Percentiles rank a stretch among this genome's conserved stretches.
phyloP scores from a whole-genome alignment of 495 filamentous ascomycete genomes.

The Penicillium tannophilum region DNA sequence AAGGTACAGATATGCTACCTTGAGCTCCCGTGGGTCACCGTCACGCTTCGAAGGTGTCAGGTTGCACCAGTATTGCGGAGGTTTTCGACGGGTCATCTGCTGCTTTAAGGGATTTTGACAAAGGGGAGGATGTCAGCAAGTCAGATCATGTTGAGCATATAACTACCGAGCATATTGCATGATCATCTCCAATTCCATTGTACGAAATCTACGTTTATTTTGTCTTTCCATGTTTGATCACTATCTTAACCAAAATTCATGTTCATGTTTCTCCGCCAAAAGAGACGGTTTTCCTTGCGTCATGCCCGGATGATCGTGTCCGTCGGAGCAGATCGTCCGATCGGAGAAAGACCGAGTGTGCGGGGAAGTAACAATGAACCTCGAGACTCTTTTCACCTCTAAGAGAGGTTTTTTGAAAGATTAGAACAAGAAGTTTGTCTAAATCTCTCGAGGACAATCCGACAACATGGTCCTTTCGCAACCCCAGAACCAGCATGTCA shows the following conservation, averaged over 20 bases:
- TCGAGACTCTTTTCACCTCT: background rate
- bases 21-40: constrained; percentile 64
- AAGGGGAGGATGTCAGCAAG: constrained; percentile 10
- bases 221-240: too few relatives aligned
- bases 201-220: too few relatives aligned
- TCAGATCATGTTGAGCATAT: constrained; percentile 14
- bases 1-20: constrained; percentile 78
- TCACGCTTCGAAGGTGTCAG: constrained; percentile 64
- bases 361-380: constrained; percentile 1
- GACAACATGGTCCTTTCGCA: constrained; percentile 43
- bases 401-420: background rate
- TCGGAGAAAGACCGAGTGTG: constrained; percentile 6
- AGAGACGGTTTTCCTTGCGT: too few relatives aligned
- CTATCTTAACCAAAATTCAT: too few relatives aligned
- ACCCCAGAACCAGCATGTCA: constrained; percentile 40
- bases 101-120: constrained; percentile 5
- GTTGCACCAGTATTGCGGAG: constrained; percentile 48
- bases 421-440: too few relatives aligned
- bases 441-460: too few relatives aligned
- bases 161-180: background rate
- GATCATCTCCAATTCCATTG: background rate
- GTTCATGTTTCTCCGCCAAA: too few relatives aligned
- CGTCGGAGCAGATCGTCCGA: constrained; percentile 1
- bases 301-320: background rate
- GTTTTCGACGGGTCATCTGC: constrained; percentile 53